Evolutionary conservation across 2,329 filamentous ascomycete genomes (phyloP), one percentile per base, ranked within the genome.

Genomic region (Colletotrichum phormii): DNA sequence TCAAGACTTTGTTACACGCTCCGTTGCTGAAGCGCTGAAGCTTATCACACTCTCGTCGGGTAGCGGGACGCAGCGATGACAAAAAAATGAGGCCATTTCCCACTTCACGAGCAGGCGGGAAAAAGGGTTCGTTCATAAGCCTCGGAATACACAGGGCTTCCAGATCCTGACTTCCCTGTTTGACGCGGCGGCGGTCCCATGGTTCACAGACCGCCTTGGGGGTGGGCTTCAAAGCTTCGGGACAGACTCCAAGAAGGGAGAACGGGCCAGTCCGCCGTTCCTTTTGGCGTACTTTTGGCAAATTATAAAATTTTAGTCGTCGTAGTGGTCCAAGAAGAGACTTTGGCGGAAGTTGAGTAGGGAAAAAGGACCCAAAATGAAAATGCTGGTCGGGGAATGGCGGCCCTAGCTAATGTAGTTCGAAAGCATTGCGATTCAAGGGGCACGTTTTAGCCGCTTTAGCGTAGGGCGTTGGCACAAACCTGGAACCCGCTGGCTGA

Each of bases 401-500:
- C 26, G 61, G 29, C 62, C 49, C 49, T 31, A 55, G 31, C 62
- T 24, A 55, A n/a, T 9, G 49, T 64, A 64, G 49, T 42, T 55
- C 7, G 31, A 37, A 49, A 49, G 51, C 49, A 29, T 4, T 18
- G 22, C 33, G 49, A 64, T 15, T 37, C 49, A 54, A 29, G 26
- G 33, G 8, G 22, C 33, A 31, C 3, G 24, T 49, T 64, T n/a
- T 72, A 61, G 33, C 55, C 66, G 60, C 66, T 70, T 37, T 72
- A 64, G 65, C 53, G 70, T n/a, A 46, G n/a, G 54, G 46, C 51
- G 60, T 70, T 63, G 33, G 37, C 60, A 64, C 55, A 49, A 60
- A 72, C 46, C 37, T 69, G 65, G 65, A 72, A 69, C 59, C 70
- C 60, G 42, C 66, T 64, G 60, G 54, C 33, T 57, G 69, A 72